Conservation (phyloP, 2,329 filamentous ascomycete genomes). For the Sclerotiophoma versabilis region DNA sequence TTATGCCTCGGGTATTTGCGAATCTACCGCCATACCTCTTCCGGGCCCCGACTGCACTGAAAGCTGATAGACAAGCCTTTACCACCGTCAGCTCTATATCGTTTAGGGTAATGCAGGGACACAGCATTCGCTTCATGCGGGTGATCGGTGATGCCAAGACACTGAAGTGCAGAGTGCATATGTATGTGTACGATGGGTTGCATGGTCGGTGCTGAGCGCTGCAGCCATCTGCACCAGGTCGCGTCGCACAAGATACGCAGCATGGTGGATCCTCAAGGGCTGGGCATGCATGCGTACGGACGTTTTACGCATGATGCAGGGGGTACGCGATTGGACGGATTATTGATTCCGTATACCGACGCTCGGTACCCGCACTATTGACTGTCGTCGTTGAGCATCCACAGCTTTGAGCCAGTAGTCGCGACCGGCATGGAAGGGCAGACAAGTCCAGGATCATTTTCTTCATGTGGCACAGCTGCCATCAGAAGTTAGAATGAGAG, state of each 20-base stretch:
- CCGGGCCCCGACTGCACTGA: not conserved
- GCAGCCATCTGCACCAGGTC: slow-evolving; percentile 9
- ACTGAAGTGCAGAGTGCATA: slow-evolving; percentile 19
- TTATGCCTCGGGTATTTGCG: slow-evolving; percentile 5
- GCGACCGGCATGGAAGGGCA: not conserved
- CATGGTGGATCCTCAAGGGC: slow-evolving; percentile 3
- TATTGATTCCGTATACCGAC: slow-evolving; percentile 12
- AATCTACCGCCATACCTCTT: not conserved
- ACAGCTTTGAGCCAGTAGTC: not conserved
- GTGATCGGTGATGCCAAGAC: slow-evolving; percentile 26
- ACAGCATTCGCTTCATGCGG: slow-evolving; percentile 12
- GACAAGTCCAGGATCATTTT: not conserved
- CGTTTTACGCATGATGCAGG: slow-evolving; percentile 9
- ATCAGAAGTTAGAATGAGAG: slow-evolving; percentile 6
- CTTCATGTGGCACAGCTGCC: slow-evolving; percentile 1
- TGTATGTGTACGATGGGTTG: slow-evolving; percentile 13
- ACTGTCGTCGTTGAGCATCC: not conserved
- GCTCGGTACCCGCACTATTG: not conserved
- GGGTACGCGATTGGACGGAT: slow-evolving; percentile 10
- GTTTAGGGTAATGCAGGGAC: slow-evolving; percentile 11
- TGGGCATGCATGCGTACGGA: slow-evolving; percentile 9
- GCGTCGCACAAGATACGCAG: slow-evolving; percentile 9
- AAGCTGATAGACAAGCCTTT: not conserved
- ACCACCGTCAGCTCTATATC: not conserved
- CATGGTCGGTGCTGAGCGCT: slow-evolving; percentile 9